These are phyloP conservation scores for Lolium multiflorum DNA, from an alignment of 176 grass and related monocot genomes.

Conservation along the genomic window DNA sequence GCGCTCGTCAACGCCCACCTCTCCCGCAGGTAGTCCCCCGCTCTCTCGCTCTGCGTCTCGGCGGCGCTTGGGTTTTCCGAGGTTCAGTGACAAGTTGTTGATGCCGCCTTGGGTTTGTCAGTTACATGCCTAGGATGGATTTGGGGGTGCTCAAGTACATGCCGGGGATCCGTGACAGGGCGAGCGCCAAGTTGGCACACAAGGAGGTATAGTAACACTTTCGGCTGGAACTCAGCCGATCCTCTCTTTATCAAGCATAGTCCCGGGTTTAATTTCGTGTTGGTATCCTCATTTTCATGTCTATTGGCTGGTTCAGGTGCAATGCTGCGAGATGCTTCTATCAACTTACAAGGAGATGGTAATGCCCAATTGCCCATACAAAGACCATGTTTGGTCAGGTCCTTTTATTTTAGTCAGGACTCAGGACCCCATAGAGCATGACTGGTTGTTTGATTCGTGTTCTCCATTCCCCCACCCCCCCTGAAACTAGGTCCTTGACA, in stretches of 20 bases:
- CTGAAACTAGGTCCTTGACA: slow-evolving; percentile 54
- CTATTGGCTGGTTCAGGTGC: slow-evolving; percentile 35
- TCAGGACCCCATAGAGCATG: neutral
- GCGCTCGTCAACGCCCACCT: slow-evolving; percentile 67
- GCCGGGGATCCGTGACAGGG: slow-evolving; percentile 65
- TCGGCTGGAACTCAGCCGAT: slow-evolving; percentile 7
- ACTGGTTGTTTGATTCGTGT: neutral
- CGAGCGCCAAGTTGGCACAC: neutral
- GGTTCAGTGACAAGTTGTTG: neutral
- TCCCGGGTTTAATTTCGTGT: neutral
- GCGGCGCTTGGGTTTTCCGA: neutral
- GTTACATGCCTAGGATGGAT: slow-evolving; percentile 66
- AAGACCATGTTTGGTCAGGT: neutral
- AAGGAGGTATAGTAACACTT: slow-evolving; percentile 48
- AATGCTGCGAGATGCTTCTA: too few relatives aligned
- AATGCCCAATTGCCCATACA: slow-evolving; percentile 28
- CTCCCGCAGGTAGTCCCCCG: slow-evolving; percentile 43
- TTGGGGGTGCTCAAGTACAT: slow-evolving; percentile 82
- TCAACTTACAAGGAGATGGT: slow-evolving; percentile 32
- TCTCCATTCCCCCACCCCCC: too few relatives aligned
- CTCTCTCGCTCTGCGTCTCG: neutral
- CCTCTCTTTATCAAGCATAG: neutral
- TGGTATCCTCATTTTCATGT: slow-evolving; percentile 39
- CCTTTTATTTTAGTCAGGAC: neutral
- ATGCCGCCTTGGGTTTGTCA: slow-evolving; percentile 39